phyloP scores from a whole-genome alignment of 805 yeast species.

The Maudiozyma barnettii region DNA sequence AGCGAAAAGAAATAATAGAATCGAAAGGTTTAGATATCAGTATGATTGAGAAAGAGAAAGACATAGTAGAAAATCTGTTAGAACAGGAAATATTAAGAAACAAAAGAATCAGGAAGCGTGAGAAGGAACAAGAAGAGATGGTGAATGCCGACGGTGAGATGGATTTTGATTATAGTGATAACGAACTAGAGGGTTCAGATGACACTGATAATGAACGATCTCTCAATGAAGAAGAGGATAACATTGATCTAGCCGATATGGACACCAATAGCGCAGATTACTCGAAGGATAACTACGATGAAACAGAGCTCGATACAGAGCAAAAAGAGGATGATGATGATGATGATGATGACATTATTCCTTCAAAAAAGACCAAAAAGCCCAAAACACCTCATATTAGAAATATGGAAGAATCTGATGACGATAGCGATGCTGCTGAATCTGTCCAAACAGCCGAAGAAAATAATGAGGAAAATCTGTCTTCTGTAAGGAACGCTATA shows the following conservation, averaged over 20 bases:
- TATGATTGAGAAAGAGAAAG: slow-evolving; percentile 32
- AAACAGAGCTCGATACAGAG: slow-evolving; percentile 10
- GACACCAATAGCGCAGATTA: background rate
- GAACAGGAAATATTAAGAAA: slow-evolving; percentile 45
- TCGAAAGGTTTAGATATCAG: slow-evolving; percentile 36
- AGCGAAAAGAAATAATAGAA: slow-evolving; percentile 39
- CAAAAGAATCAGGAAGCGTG: slow-evolving; percentile 36
- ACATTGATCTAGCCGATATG: slow-evolving; percentile 1
- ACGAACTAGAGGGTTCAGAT: slow-evolving; percentile 13
- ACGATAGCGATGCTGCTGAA: slow-evolving; percentile 1
- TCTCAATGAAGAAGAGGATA: slow-evolving; percentile 6
- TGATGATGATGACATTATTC: slow-evolving; percentile 15
- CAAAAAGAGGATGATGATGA: slow-evolving; percentile 21
- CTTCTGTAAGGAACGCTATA: slow-evolving; percentile 11
- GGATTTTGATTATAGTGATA: slow-evolving; percentile 15
- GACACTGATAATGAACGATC: background rate
- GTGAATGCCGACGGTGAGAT: slow-evolving; percentile 12
- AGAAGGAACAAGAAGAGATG: slow-evolving; percentile 29
- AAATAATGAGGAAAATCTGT: background rate
- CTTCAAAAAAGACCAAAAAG: slow-evolving; percentile 1
- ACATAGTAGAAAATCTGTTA: slow-evolving; percentile 27
- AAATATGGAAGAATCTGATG: slow-evolving; percentile 1
- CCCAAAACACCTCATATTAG: background rate
- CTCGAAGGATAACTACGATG: slow-evolving; percentile 5
- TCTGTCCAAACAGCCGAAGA: slow-evolving; percentile 4